Base-by-base conservation (phyloP, 768 basidiomycete species). In the Fomitopsis pulvina region DNA sequence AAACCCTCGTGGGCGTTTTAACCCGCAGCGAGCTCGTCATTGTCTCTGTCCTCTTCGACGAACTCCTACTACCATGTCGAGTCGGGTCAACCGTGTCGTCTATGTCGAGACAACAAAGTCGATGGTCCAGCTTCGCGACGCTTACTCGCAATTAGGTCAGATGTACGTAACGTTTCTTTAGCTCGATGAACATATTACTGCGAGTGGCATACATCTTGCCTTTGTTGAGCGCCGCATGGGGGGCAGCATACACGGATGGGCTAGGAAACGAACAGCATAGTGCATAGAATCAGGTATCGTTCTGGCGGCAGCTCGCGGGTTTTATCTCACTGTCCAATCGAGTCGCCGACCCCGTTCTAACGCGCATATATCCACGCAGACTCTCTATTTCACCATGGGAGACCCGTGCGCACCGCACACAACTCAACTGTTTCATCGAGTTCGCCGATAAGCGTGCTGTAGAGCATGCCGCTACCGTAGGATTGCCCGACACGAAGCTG, bases 71-170 rank as follows among this genome's bases (percentile, higher is more conserved):
- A 30, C 29, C 29, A 30, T 47, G 32, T 65, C 42, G 5, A 37
- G 14, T 14, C 57, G 71, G 63, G 50, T 66, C 58, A 43, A 63
- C 52, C 39, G 70, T 45, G 45, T 67, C 60, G 42, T 71, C 63
- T 52, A 56, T 45, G 38, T 63, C 46, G 60, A 59, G 20, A 57
- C 60, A 3, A 14, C 54, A 38, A 66, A 54, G 16, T 66, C 67
- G 14, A 42, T 39, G 12, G 45, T 46, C 6, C 45, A 59, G 2
- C 38, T 61, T 0, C 48, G 46, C 5, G 20, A 43, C 12, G 42
- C 45, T 1, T 57, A 58, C 49, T 25, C 46, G 2, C 47, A 30
- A 18, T 60, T 49, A 12, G 62, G 62, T 7, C 34, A 56, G 25
- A 59, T 63, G 62, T 63, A 11, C 27, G 62, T 56, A 7, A 38